These are phyloP conservation scores for Raffaelea deltoideospora DNA, from an alignment of 2,329 filamentous ascomycete genomes.

Conservation along the genomic window DNA sequence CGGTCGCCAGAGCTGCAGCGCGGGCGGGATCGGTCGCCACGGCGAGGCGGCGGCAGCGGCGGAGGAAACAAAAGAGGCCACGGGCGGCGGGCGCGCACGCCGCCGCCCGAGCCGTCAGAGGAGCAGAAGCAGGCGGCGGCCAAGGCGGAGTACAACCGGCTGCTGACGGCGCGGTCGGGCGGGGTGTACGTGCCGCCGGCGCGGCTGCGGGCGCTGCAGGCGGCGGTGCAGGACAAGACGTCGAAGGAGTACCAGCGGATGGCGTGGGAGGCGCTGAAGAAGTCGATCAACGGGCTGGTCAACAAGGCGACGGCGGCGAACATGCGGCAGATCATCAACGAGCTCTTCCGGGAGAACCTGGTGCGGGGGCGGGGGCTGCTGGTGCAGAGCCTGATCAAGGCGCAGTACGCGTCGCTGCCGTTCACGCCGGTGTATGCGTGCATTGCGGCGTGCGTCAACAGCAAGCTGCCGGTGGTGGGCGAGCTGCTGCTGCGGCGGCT, in stretches of 20 bases:
- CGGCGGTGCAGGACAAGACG: conserved; percentile 90
- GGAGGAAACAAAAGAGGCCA: neutral
- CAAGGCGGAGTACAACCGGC: conserved; percentile 86
- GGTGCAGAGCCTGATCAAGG: conserved; percentile 95
- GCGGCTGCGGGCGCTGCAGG: conserved; percentile 76
- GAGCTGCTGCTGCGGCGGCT: conserved; percentile 76
- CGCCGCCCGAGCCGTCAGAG: conserved; percentile 39
- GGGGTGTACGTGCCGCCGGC: conserved; percentile 95
- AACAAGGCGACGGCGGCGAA: conserved; percentile 98
- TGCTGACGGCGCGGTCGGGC: conserved; percentile 82
- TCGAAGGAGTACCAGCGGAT: conserved; percentile 97
- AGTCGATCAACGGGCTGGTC: conserved; percentile 95
- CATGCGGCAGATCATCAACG: conserved; percentile 93
- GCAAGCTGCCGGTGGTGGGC: conserved; percentile 87
- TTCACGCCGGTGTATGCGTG: conserved; percentile 95
- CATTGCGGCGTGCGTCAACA: conserved; percentile 94
- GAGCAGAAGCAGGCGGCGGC: conserved; percentile 78
- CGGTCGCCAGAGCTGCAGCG: neutral
- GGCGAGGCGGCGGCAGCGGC: neutral
- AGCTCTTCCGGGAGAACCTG: conserved; percentile 89
- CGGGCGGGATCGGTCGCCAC: neutral
- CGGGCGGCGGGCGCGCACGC: conserved; percentile 10
- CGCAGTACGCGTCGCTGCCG: conserved; percentile 84
- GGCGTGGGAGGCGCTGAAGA: conserved; percentile 98
- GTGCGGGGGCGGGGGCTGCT: conserved; percentile 83